Base-by-base conservation (phyloP, 768 basidiomycete species). In the Lyophyllum decastes region DNA sequence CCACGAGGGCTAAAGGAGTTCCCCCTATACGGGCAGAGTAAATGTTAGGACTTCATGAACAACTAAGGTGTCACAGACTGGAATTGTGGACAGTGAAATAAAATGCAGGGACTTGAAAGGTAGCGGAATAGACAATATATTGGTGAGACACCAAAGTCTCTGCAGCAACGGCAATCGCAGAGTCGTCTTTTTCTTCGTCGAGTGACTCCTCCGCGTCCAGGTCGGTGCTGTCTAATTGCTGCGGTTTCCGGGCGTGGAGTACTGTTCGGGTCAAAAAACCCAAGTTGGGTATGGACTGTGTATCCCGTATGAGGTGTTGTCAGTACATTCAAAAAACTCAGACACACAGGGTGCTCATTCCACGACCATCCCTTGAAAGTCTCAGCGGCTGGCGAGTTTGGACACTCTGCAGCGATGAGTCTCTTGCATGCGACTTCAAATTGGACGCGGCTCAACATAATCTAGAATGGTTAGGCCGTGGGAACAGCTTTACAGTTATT, bases 41-140 rank as follows among this genome's bases (percentile, higher is more conserved):
- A 44, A 26, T 14, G 45, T 59, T 50, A 27, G 59, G 58, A 46
- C 21, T 46, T 52, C 50, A 50, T 45, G 16, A 57, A 47, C 34
- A 30, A 43, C 26, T 27, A 43, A 49, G 30, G 59, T 24, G 46
- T 54, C 54, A 88, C 92, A 69, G 67, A 94, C 94, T 82, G 45
- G 80, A 69, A 64, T 84, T 78, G 60, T 88, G 81, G 14, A 89
- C 72, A 4, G 83, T 81, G 71, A 95, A 94, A 73, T 94, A 95
- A 66, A 96, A 89, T 0, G 86, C 81, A 7, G 94, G 94, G 1
- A 92, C 91, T 64, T 81, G 84, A 68, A 89, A 96, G 0, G 90
- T 88, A 10, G 87, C 74, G 25, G 92, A 94, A 68, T 84, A 89
- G 30, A 87, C 88, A 52, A 95, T 74, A 58, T 84, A 88, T 71